These are phyloP conservation scores for Colletotrichum sp. DNA, from an alignment of 2,329 filamentous ascomycete species.

Conservation along the genomic window DNA sequence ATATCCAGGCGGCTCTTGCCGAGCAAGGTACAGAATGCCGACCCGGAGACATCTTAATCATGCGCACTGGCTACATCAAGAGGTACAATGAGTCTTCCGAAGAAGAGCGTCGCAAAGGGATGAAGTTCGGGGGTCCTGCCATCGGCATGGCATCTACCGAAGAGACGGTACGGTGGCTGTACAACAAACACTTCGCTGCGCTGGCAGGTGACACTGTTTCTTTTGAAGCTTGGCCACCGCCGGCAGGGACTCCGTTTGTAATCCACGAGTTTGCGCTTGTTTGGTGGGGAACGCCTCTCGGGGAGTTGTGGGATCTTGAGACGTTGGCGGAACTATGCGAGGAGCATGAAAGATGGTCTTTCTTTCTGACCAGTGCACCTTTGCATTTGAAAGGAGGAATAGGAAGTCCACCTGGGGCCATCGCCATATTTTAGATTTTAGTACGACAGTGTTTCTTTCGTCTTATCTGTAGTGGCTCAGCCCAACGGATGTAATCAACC, in stretches of 20 bases:
- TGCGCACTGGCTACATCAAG: background rate
- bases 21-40: background rate
- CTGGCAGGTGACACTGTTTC: slow-evolving; percentile 47
- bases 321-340: slow-evolving; percentile 53
- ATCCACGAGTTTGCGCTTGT: slow-evolving; percentile 52
- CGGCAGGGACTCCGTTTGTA: slow-evolving; percentile 25
- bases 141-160: slow-evolving; percentile 41
- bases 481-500: no score
- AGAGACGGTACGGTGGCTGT: slow-evolving; percentile 48
- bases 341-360: slow-evolving; percentile 50
- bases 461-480: no score
- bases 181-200: slow-evolving; percentile 50
- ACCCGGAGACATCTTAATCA: background rate
- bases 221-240: slow-evolving; percentile 46
- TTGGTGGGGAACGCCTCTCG: slow-evolving; percentile 51
- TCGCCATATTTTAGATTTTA: background rate
- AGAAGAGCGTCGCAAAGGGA: background rate
- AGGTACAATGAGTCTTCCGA: background rate
- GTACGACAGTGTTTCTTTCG: no score
- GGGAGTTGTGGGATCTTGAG: slow-evolving; percentile 40
- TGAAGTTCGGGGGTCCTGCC: background rate
- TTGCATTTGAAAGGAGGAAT: slow-evolving; percentile 40
- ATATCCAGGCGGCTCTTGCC: background rate
- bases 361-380: slow-evolving; percentile 53
- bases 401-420: background rate